Evolutionary conservation across 2,329 filamentous ascomycete genomes (phyloP), one percentile per base, ranked within the genome.

Genomic region (Zalaria sp.): DNA sequence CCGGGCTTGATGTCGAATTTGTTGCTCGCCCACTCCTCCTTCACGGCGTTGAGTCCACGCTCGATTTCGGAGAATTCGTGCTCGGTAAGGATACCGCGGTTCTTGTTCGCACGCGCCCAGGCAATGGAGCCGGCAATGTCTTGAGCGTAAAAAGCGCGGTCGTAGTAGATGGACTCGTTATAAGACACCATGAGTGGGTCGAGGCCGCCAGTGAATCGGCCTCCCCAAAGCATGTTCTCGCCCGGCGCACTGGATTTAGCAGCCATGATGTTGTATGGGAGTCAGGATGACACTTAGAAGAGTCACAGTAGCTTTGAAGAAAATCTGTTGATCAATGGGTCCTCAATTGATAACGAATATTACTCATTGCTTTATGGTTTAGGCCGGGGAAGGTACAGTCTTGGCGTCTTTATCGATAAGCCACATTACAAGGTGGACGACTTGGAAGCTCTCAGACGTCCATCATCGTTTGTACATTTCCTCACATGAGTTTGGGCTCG

Each of bases 161-260:
- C 86, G 62, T 82, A 88, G 57, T 75, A 77, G 51, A 93, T 81
- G 41, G 75, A 81, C 53, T 80, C 79, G 60, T 93, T 93, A 69
- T 89, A 93, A 50, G 81, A 71, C 46, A 79, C 72, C 85, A 93
- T 93, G 40, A 93, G 73, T 41, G 85, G 83, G 63, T 93, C 84
- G 51, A 89, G 76, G 52, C 75, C 81, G 67, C 84, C 72, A 48
- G 73, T 77, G 56, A 79, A 78, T 47, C 74, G 66, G 50, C 73
- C 73, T 51, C 73, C 73, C 73, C 73, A 77, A 43, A 77, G 68
- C 69, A 75, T 75, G 52, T 64, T 65, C 51, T 66, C 62, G 29
- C 60, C 63, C 34, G 48, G 48, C 36, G 47, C 48, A 34, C 41
- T 32, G 29, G 29, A 7, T 32, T 32, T 32, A 7, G 29, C 7